Evolutionary conservation across 768 basidiomycete genomes (phyloP).

Genomic region (Gloeopeniophorella convolvens): DNA sequence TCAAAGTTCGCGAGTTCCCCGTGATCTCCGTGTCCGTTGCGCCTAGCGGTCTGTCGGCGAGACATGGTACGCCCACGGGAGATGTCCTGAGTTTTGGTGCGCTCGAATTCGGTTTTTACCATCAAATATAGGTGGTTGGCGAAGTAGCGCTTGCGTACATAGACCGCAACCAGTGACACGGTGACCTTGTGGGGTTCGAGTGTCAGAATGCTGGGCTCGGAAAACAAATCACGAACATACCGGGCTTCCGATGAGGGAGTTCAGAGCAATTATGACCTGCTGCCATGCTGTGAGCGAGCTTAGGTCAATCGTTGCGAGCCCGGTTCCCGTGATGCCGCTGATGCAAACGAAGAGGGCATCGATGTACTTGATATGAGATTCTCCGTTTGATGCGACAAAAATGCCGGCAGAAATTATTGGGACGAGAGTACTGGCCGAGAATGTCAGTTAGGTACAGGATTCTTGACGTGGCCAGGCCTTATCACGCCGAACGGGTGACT

Average conservation of each 20-base stretch:
- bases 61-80: not conserved
- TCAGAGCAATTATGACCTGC: constrained; percentile 24
- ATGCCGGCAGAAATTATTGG: constrained; percentile 39
- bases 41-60: not conserved
- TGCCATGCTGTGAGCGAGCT: constrained; percentile 27
- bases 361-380: constrained; percentile 29
- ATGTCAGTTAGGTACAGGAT: too few relatives aligned
- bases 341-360: constrained; percentile 36
- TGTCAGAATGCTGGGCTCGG: not conserved
- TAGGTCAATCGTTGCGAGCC: constrained; percentile 27
- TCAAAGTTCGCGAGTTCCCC: not conserved
- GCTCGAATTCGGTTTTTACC: constrained; percentile 22
- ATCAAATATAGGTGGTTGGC: not conserved
- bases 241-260: constrained; percentile 25
- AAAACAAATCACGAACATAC: constrained; percentile 12
- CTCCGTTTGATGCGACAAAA: constrained; percentile 39
- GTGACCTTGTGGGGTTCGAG: constrained; percentile 23
- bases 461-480: too few relatives aligned
- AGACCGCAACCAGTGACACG: constrained; percentile 37
- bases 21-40: not conserved
- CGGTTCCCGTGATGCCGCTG: constrained; percentile 33
- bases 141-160: constrained; percentile 29
- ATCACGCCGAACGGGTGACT: constrained; percentile 3
- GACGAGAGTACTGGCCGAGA: constrained; percentile 24
- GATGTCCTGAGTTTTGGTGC: not conserved